A percentile compares a stretch with the other conserved stretches of the same genome.
phyloP scores from a whole-genome alignment of 2,329 filamentous ascomycete species.

The Calonectria pseudoreteaudii region DNA sequence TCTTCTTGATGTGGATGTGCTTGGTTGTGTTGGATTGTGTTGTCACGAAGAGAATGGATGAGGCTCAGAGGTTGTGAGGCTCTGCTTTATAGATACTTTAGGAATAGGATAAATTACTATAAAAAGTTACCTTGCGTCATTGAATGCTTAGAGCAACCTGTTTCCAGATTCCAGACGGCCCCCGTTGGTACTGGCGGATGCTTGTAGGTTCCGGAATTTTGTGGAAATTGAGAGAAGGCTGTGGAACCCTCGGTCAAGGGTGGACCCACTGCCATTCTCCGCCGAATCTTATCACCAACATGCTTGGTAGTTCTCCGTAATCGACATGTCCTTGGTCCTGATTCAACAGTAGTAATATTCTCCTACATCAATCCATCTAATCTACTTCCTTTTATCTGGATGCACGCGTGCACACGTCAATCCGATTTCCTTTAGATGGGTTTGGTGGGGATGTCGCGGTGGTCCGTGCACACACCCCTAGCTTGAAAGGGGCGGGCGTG shows the following conservation, averaged over 20 bases:
- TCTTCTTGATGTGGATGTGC: neutral
- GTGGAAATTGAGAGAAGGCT: neutral
- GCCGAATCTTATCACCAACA: neutral
- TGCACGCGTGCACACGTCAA: neutral
- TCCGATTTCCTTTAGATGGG: neutral
- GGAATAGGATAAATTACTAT: slow-evolving; percentile 8
- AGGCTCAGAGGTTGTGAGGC: slow-evolving; percentile 13
- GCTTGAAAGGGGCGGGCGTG: too few relatives aligned
- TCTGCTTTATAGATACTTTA: slow-evolving; percentile 47
- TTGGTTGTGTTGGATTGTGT: neutral
- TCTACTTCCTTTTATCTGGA: neutral
- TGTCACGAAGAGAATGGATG: neutral
- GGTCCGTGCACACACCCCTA: neutral
- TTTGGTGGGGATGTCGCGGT: neutral
- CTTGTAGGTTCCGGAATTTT: neutral
- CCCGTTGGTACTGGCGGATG: neutral
- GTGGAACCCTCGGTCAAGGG: neutral
- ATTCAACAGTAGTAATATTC: neutral
- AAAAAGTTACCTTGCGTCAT: neutral
- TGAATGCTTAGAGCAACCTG: neutral
- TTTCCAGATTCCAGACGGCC: neutral
- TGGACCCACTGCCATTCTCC: neutral
- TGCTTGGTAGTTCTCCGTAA: neutral
- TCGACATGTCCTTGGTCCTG: neutral
- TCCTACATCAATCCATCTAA: neutral